Conservation (phyloP, 2,329 filamentous ascomycete genomes). For the Aspergillus bombycis region DNA sequence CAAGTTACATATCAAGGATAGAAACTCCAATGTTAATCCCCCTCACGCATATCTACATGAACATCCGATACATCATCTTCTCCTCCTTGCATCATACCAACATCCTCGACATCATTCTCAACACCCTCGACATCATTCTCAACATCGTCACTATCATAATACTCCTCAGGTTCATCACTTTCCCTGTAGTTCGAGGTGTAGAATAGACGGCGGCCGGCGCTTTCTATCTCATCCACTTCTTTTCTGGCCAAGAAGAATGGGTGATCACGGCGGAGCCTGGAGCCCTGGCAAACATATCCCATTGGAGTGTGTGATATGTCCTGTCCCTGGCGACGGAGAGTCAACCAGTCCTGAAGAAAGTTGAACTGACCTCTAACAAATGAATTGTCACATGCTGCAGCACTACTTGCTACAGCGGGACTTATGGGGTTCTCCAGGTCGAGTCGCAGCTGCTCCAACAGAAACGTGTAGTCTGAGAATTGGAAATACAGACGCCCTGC, state of each 20-base stretch:
- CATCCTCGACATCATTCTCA: not conserved
- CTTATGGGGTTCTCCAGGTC: not conserved
- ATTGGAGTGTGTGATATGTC: slow-evolving; percentile 40
- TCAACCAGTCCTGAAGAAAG: slow-evolving; percentile 41
- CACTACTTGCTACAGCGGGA: not conserved
- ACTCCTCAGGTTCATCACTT: not conserved
- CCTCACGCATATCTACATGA: not conserved
- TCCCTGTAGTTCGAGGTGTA: not conserved
- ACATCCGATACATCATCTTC: not conserved
- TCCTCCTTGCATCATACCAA: not conserved
- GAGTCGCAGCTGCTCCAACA: slow-evolving; percentile 1
- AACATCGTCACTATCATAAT: not conserved
- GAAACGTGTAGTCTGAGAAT: slow-evolving; percentile 26
- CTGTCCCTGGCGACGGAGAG: slow-evolving; percentile 36
- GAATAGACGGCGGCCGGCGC: not conserved
- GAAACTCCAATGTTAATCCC: not conserved
- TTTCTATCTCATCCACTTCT: not conserved
- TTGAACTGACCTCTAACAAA: slow-evolving; percentile 18
- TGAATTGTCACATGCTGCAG: not conserved
- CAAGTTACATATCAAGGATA: not conserved
- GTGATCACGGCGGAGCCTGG: slow-evolving; percentile 28
- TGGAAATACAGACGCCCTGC: slow-evolving; percentile 61
- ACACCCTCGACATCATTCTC: not conserved
- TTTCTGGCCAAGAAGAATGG: slow-evolving; percentile 30
- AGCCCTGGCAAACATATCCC: slow-evolving; percentile 38